phyloP scores from a whole-genome alignment of 1,284 basidiomycete genomes.

The Melampsora americana region DNA sequence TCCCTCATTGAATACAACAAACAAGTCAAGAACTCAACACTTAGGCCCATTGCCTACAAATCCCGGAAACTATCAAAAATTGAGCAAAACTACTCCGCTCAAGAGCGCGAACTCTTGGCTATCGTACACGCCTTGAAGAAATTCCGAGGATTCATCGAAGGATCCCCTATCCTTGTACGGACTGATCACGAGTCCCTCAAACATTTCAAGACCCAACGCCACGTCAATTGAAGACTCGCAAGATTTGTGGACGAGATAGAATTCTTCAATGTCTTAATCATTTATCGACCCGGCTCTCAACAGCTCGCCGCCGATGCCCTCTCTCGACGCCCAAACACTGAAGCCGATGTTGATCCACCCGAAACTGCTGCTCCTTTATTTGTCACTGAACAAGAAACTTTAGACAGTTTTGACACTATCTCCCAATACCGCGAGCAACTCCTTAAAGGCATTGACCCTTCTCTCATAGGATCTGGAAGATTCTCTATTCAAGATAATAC shows the following conservation, averaged over 20 bases:
- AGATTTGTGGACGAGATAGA: slow-evolving; percentile 17
- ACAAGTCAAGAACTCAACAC: too few species aligned
- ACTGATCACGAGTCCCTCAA: slow-evolving; percentile 16
- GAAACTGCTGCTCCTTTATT: slow-evolving; percentile 1
- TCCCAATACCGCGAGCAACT: not conserved
- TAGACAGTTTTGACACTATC: not conserved
- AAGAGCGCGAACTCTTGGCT: slow-evolving; percentile 14
- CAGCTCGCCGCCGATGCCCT: slow-evolving; percentile 22
- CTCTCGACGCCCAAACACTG: slow-evolving; percentile 7
- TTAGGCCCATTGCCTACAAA: too few species aligned
- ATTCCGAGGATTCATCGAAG: slow-evolving; percentile 8
- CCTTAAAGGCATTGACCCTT: not conserved
- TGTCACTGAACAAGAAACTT: not conserved
- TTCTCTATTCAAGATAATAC: not conserved
- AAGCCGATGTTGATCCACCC: not conserved
- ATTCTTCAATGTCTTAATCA: slow-evolving; percentile 25
- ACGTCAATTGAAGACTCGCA: slow-evolving; percentile 2
- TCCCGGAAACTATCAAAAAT: slow-evolving; percentile 14
- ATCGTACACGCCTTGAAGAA: slow-evolving; percentile 22
- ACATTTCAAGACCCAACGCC: slow-evolving; percentile 20
- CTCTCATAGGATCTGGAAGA: not conserved
- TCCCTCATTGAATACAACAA: too few species aligned
- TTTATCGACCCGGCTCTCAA: slow-evolving; percentile 16
- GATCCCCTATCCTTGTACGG: slow-evolving; percentile 13
- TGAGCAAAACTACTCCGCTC: too few species aligned